phyloP scores from a whole-genome alignment of 2,329 filamentous ascomycete species.

The Fusarium sp. region DNA sequence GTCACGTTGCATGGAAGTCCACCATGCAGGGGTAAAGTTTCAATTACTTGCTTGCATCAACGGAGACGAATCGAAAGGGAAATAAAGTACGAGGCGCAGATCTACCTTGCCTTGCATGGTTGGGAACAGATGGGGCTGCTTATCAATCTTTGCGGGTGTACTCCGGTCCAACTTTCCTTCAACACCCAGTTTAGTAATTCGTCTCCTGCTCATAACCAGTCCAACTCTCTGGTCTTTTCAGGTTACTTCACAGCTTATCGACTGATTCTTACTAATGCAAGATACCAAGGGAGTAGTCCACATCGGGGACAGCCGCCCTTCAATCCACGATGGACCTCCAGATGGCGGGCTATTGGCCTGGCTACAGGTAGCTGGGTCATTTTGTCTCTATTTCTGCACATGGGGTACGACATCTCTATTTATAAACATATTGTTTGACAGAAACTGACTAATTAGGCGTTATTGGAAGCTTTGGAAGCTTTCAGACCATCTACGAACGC shows the following conservation, averaged over 20 bases:
- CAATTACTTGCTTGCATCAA: neutral
- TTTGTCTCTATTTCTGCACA: slow-evolving; percentile 42
- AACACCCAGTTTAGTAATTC: neutral
- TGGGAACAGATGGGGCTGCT: neutral
- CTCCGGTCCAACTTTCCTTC: rapidly evolving
- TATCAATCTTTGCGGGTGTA: neutral
- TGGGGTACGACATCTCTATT: slow-evolving; percentile 31
- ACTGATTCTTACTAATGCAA: neutral
- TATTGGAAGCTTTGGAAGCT: slow-evolving; percentile 41
- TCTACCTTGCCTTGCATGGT: neutral
- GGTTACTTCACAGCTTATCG: neutral
- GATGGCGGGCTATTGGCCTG: slow-evolving; percentile 38
- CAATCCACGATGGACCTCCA: slow-evolving; percentile 5
- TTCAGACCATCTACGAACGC: slow-evolving; percentile 44
- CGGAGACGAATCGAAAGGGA: neutral
- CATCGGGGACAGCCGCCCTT: neutral
- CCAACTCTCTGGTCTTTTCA: too few relatives aligned
- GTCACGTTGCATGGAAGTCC: neutral
- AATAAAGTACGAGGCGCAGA: neutral
- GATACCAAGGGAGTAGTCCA: neutral
- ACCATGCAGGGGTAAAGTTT: neutral
- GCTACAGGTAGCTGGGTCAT: slow-evolving; percentile 39
- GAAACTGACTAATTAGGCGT: slow-evolving; percentile 13
- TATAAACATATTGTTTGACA: rapidly evolving
- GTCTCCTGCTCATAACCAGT: neutral